Evolutionary conservation across 2,329 filamentous ascomycete genomes (phyloP), one percentile per base, ranked within the genome.

Genomic region (Mycosphaerelloides madeirae): DNA sequence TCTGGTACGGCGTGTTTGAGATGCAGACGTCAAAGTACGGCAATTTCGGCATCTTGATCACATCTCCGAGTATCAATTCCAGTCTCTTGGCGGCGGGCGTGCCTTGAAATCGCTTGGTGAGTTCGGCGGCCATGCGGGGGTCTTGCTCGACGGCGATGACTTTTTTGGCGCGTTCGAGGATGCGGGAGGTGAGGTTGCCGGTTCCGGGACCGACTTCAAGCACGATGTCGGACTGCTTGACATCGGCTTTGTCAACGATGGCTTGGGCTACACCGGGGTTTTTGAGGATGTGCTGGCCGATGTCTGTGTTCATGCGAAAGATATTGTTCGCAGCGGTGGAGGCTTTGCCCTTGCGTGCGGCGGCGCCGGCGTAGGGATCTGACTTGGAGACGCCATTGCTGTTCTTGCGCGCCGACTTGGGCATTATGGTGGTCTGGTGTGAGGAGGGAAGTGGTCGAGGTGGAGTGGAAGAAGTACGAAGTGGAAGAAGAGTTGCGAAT

Each of bases 301-400:
- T 80, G 66, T 91, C 80, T 58, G 85, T 93, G 74, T 95, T 95
- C 81, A 96, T 95, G 67, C 94, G 95, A 80, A 97, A 97, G 68
- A 96, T 87, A 59, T 87, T 90, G 72, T 95, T 89, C 32, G 74
- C 73, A 5, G 72, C 69, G 31, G 68, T 66, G 61, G 46, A 47
- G 41, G 53, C 53, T 39, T 60, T 60, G 31, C 50, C 50, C 64
- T 79, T 79, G 41, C 59, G 57, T 47, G 64, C 54, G 3, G 68
- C 64, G 3, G 69, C 64, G 38, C 69, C 70, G 2, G 68, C 59
- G 46, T 75, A 75, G 0, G 72, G 72, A 8, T 69, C 67, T 36
- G 62, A 53, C 48, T 69, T 67, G 32, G 56, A 40, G 44, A 63
- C 51, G 49, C 55, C 57, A 53, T 53, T 58, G 53, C 59, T 67